Conservation (phyloP, 2,329 filamentous ascomycete species). For the Colletotrichum neosansevieriae region DNA sequence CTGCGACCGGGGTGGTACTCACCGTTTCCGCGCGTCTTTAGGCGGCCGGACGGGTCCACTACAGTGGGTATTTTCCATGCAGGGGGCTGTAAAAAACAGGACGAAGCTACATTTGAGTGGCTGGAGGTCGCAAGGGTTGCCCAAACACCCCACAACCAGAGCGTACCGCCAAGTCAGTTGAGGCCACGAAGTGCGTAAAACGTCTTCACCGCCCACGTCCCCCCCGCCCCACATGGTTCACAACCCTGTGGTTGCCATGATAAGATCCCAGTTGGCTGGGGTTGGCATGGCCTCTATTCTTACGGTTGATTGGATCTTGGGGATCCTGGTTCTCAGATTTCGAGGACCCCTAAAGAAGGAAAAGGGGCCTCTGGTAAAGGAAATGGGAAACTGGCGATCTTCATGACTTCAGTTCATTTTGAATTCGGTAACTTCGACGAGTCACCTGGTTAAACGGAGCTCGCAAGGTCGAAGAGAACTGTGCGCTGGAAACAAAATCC, state of each 20-base stretch:
- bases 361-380: not conserved
- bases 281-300: not conserved
- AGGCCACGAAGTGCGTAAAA: conserved; percentile 36
- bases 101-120: conserved; percentile 16
- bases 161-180: conserved; percentile 30
- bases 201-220: conserved; percentile 39
- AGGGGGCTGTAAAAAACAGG: conserved; percentile 31
- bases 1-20: conserved; percentile 12
- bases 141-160: conserved; percentile 8
- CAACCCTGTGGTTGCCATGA: not conserved
- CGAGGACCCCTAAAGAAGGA: conserved; percentile 8
- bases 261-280: not conserved
- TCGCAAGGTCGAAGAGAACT: not conserved
- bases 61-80: conserved; percentile 3
- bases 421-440: not conserved
- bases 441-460: no score
- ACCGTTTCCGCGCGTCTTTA: conserved; percentile 20
- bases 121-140: not conserved
- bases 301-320: not conserved
- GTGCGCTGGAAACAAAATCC: not conserved
- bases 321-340: conserved; percentile 1
- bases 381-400: not conserved
- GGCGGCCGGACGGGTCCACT: conserved; percentile 15
- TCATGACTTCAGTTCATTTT: not conserved
- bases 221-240: not conserved